These are phyloP conservation scores for Macrolepiota albuminosa DNA, from an alignment of 768 basidiomycete genomes.

Conservation along the genomic window DNA sequence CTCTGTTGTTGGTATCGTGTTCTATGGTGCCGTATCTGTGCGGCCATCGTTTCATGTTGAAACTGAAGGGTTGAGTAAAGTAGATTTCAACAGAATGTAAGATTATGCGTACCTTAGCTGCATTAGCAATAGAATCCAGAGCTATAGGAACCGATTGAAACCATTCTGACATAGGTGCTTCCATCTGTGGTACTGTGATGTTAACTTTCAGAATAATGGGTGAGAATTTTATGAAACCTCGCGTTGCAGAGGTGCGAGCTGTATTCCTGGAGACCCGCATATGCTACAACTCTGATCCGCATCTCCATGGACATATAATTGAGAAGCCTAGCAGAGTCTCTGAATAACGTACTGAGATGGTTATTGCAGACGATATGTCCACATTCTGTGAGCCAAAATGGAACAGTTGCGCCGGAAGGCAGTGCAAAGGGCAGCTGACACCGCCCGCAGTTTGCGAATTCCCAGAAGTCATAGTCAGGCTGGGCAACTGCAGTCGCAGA, in stretches of 20 bases:
- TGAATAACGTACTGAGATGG: conserved; percentile 61
- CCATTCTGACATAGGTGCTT: conserved; percentile 79
- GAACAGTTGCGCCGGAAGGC: conserved; percentile 50
- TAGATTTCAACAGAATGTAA: neutral
- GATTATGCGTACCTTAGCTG: conserved; percentile 52
- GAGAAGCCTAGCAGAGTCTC: neutral
- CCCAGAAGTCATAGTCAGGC: conserved; percentile 67
- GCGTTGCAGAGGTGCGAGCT: conserved; percentile 67
- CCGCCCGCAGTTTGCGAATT: conserved; percentile 65
- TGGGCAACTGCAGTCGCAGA: conserved; percentile 29
- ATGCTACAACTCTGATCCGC: conserved; percentile 70
- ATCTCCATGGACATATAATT: conserved; percentile 34
- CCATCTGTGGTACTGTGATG: conserved; percentile 47
- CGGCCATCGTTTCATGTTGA: conserved; percentile 71
- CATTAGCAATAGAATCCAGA: conserved; percentile 60
- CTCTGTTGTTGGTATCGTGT: conserved; percentile 53
- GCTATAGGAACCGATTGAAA: conserved; percentile 60
- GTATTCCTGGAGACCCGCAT: conserved; percentile 60
- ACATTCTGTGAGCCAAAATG: conserved; percentile 89
- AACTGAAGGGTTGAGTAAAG: conserved; percentile 40
- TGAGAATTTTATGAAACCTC: conserved; percentile 34
- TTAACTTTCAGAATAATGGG: neutral
- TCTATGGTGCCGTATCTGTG: conserved; percentile 62
- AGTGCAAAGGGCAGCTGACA: conserved; percentile 66
- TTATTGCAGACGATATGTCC: conserved; percentile 83